A percentile compares a stretch with the other conserved stretches of the same genome.
These are phyloP conservation scores for Plasmopara viticola DNA, from an alignment of 352 stramenopile species.

Conservation along the genomic window DNA sequence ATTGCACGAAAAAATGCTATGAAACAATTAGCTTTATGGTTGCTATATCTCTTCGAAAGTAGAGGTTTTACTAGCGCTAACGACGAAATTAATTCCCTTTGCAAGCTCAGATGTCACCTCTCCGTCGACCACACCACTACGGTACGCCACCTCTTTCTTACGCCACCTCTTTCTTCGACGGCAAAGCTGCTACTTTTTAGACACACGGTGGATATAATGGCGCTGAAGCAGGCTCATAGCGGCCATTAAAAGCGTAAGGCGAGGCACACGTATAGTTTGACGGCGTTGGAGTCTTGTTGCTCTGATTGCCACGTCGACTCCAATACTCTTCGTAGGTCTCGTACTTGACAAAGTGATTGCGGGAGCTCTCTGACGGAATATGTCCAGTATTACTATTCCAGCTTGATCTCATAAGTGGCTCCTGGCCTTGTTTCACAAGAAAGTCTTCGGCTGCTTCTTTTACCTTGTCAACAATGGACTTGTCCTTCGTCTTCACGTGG, in stretches of 20 bases:
- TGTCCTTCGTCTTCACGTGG: slow-evolving; percentile 19
- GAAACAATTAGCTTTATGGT: no score
- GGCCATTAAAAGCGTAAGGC: slow-evolving; percentile 7
- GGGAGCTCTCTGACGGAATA: background rate
- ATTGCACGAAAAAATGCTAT: no score
- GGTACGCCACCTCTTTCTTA: background rate
- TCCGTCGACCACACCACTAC: background rate
- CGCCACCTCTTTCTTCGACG: background rate
- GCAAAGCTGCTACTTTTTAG: background rate
- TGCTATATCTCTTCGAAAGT: no score
- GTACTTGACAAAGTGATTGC: slow-evolving; percentile 4
- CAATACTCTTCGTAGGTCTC: slow-evolving; percentile 25
- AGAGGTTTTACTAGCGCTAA: no score
- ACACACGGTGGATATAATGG: background rate
- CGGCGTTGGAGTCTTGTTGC: slow-evolving; percentile 8
- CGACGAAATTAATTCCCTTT: no score
- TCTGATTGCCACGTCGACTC: slow-evolving; percentile 2
- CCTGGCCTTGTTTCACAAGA: slow-evolving; percentile 18
- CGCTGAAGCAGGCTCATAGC: background rate
- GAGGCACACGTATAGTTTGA: slow-evolving; percentile 5
- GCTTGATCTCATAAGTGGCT: background rate
- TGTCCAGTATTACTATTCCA: slow-evolving; percentile 1
- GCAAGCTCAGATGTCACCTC: no score
- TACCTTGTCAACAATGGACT: slow-evolving; percentile 19
- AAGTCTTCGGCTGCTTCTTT: slow-evolving; percentile 20